These are phyloP conservation scores for Aspergillus awamori DNA, from an alignment of 2,329 filamentous ascomycete species.

Conservation along the genomic window DNA sequence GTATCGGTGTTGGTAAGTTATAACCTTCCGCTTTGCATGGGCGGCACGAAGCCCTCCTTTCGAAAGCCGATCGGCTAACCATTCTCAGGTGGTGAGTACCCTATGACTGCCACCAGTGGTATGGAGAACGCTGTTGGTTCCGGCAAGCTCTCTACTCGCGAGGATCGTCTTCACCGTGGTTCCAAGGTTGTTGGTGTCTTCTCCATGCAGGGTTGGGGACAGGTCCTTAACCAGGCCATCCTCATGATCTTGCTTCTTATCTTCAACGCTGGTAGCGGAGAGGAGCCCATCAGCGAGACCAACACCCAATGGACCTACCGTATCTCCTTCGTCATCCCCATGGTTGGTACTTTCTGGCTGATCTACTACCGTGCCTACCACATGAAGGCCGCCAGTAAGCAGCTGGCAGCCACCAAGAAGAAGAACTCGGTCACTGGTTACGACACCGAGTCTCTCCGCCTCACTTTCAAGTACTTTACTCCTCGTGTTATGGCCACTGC, in stretches of 20 bases:
- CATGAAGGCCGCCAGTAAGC: conserved; percentile 11
- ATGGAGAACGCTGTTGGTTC: conserved; percentile 9
- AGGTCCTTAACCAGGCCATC: conserved; percentile 8
- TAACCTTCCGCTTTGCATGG: background rate
- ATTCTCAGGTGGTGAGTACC: conserved; percentile 6
- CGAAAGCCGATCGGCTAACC: background rate
- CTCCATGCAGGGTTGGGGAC: conserved; percentile 11
- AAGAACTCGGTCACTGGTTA: conserved; percentile 5
- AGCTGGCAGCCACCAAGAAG: conserved; percentile 10
- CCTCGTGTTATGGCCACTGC: conserved; percentile 5
- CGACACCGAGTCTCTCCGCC: conserved; percentile 2
- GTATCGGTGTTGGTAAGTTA: conserved; percentile 4
- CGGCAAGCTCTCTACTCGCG: conserved; percentile 9
- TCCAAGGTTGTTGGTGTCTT: conserved; percentile 2
- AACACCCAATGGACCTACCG: conserved; percentile 11
- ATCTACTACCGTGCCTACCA: conserved; percentile 11
- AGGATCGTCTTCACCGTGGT: conserved; percentile 8
- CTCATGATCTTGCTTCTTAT: conserved; percentile 10
- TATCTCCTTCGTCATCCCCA: conserved; percentile 8
- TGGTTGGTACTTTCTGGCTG: conserved; percentile 9
- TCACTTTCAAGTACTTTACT: conserved; percentile 8
- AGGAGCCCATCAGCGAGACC: conserved; percentile 6
- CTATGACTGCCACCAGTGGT: conserved; percentile 5
- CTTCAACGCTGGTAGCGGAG: conserved; percentile 9
- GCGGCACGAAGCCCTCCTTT: background rate